phyloP scores from a whole-genome alignment of 1,139 yeast species.

The Magnusiomyces magnusii region DNA sequence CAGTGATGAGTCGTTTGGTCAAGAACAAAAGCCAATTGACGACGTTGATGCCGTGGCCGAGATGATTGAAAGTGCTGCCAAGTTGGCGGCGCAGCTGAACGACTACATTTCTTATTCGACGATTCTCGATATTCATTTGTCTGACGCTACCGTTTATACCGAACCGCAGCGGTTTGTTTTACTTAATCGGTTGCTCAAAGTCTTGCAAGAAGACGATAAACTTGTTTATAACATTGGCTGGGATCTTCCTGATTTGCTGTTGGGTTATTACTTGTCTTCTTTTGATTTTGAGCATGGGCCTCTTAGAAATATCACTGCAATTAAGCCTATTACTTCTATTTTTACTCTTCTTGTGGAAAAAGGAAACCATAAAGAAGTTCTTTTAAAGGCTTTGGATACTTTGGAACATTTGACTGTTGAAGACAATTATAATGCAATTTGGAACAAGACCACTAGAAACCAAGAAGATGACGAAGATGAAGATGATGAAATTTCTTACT shows the following conservation, averaged over 20 bases:
- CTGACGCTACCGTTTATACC: constrained; percentile 42
- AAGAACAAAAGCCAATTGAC: background rate
- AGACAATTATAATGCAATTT: constrained; percentile 11
- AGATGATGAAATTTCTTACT: constrained; percentile 10
- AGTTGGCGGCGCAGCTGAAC: constrained; percentile 30
- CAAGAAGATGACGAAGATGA: constrained; percentile 19
- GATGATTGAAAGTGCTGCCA: background rate
- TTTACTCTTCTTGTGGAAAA: constrained; percentile 51
- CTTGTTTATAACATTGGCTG: constrained; percentile 69
- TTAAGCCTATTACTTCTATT: constrained; percentile 38
- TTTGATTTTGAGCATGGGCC: constrained; percentile 23
- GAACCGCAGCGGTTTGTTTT: constrained; percentile 43
- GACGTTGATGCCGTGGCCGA: background rate
- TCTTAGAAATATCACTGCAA: constrained; percentile 19
- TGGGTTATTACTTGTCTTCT: constrained; percentile 32
- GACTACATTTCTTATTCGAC: constrained; percentile 72
- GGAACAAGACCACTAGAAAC: background rate
- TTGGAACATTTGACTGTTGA: constrained; percentile 37
- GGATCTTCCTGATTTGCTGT: constrained; percentile 68
- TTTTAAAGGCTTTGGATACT: constrained; percentile 61
- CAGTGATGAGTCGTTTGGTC: background rate
- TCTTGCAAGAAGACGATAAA: constrained; percentile 36
- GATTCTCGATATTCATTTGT: constrained; percentile 53
- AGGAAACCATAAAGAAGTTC: constrained; percentile 77
- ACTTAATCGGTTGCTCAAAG: constrained; percentile 37